Percentiles rank a stretch among this genome's conserved stretches.
Evolutionary conservation across 192 early-diverging fungal genomes (phyloP).

Genomic region (Coemansia sp.): DNA sequence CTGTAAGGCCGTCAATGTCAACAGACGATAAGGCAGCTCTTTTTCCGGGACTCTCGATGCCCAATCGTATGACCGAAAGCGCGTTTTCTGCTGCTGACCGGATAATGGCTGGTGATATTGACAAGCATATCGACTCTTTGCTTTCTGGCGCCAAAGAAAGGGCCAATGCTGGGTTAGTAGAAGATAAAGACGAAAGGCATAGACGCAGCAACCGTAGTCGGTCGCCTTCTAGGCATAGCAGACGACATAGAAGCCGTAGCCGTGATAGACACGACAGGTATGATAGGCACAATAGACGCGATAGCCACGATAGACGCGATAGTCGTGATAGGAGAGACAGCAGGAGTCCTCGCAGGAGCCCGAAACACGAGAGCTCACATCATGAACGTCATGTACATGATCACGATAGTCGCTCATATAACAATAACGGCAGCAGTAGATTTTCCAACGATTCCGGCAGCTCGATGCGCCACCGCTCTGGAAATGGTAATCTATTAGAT

Average conservation of each 20-base stretch:
- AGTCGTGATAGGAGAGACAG: too few relatives aligned
- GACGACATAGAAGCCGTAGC: slow-evolving; percentile 4
- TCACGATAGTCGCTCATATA: background rate
- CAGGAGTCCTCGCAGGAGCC: background rate
- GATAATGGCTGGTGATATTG: slow-evolving; percentile 38
- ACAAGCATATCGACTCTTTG: slow-evolving; percentile 38
- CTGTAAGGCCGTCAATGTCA: slow-evolving; percentile 39
- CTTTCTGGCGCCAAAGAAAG: slow-evolving; percentile 10
- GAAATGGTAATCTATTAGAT: slow-evolving; percentile 52
- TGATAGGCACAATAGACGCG: background rate
- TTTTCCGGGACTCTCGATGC: slow-evolving; percentile 80
- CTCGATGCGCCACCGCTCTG: background rate
- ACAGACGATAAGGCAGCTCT: slow-evolving; percentile 60
- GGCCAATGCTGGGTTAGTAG: slow-evolving; percentile 12
- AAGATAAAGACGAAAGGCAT: slow-evolving; percentile 23
- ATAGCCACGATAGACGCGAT: background rate
- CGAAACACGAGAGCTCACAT: background rate
- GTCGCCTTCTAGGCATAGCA: slow-evolving; percentile 14
- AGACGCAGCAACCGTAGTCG: slow-evolving; percentile 34
- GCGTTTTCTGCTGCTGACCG: slow-evolving; percentile 10
- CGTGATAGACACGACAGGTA: slow-evolving; percentile 7
- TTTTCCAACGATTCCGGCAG: background rate
- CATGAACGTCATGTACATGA: background rate
- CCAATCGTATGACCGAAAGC: slow-evolving; percentile 17
- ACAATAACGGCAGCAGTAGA: background rate